Base-by-base conservation (phyloP, 1,284 basidiomycete genomes). In the Marasmius oreades region DNA sequence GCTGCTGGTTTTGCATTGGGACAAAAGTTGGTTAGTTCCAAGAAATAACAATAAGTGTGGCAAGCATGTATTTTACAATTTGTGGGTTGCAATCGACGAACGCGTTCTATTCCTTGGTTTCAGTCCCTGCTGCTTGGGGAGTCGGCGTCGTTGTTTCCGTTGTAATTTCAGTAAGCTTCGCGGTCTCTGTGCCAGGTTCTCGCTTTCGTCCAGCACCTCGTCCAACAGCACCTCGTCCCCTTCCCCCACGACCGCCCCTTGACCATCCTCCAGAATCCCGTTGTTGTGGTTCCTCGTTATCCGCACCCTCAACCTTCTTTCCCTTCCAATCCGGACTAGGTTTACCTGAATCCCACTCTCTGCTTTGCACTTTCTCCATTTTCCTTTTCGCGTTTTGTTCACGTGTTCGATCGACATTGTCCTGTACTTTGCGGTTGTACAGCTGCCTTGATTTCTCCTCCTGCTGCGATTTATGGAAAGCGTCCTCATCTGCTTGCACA, bases 291-390 rank as follows among this genome's bases (percentile, higher is more conserved):
- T 31, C 47, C 28, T 50, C 47, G 18, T n/a, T 33, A 16, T 50
- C 47, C 28, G 47, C 26, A 31, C 23, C 47, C 2, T 50, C 47
- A 11, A 26, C 14, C 61, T 64, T 14, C 55, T 58, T 36, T 51
- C 48, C 66, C 60, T 74, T 77, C 75, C 75, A 76, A 22, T 77
- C 75, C 26, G 68, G 70, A 22, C 73, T 64, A 22, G 80, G 75
- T 66, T 92, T 92, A n/a, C 82, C 85, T 26, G 86, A 84, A 66
- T 92, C 89, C 89, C 89, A 92, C 70, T 92, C 90, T n/a, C 89
- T 79, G 58, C 72, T 82, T 62, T 82, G 81, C 12, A 83, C 76
- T 71, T 86, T 89, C n/a, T 87, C 86, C 79, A 92, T 75, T 73
- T 92, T 92, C 43, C 86, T 75, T 63, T 80, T 81, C 58, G 89